Evolutionary conservation across 768 basidiomycete species (phyloP).

Genomic region (Krasilnikovozyma curviuscula): DNA sequence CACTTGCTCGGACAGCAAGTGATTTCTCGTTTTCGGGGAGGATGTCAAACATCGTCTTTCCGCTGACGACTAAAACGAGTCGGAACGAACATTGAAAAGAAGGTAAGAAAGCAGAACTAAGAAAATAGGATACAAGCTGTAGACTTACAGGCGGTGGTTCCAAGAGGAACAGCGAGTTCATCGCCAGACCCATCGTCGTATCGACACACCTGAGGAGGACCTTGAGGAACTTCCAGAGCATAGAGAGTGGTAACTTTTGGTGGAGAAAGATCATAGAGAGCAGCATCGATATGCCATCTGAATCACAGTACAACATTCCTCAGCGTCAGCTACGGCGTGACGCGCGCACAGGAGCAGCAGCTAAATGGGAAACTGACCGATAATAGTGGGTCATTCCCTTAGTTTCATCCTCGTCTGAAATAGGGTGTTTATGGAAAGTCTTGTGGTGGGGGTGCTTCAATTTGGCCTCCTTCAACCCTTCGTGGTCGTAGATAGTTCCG

Average conservation of each 20-base stretch:
- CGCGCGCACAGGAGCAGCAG: not conserved
- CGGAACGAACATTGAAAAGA: not conserved
- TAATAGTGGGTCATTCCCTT: constrained; percentile 72
- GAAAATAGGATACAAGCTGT: not conserved
- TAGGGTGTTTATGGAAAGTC: constrained; percentile 64
- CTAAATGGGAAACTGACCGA: constrained; percentile 30
- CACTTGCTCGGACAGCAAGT: constrained; percentile 53
- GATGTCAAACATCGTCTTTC: constrained; percentile 65
- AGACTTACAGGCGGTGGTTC: constrained; percentile 62
- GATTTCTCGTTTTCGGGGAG: constrained; percentile 53
- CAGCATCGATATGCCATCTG: constrained; percentile 56
- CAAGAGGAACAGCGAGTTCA: constrained; percentile 59
- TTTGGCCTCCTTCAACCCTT: constrained; percentile 41
- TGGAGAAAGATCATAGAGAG: constrained; percentile 24
- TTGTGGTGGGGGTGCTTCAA: constrained; percentile 73
- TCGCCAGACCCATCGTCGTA: constrained; percentile 81
- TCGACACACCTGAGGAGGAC: constrained; percentile 34
- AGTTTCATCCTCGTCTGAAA: constrained; percentile 53
- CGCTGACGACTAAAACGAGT: constrained; percentile 31
- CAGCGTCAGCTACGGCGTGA: too few relatives aligned
- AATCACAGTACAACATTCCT: not conserved
- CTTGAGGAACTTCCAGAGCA: constrained; percentile 51
- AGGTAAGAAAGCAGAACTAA: not conserved
- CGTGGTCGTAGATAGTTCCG: constrained; percentile 57
- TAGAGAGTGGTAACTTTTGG: constrained; percentile 75